Evolutionary conservation across 768 basidiomycete genomes (phyloP).

Genomic region (Suillus paluster): DNA sequence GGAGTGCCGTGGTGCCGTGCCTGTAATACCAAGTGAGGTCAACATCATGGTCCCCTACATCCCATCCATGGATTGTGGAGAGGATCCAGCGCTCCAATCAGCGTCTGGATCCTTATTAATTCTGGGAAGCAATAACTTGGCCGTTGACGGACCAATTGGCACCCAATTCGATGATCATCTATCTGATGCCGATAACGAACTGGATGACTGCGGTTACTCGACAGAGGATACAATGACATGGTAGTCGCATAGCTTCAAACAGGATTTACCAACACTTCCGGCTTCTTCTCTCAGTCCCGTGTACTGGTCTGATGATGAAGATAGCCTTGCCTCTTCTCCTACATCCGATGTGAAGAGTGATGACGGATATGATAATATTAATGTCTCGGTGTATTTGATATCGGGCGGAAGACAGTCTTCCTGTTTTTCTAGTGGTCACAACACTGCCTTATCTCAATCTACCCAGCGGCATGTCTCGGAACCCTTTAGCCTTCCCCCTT

Average conservation of each 20-base stretch:
- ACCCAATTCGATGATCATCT: not conserved
- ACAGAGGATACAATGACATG: slow-evolving; percentile 23
- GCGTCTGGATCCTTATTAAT: slow-evolving; percentile 19
- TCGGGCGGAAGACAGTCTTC: not conserved
- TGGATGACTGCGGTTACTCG: slow-evolving; percentile 24
- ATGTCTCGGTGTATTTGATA: not conserved
- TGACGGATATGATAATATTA: slow-evolving; percentile 18
- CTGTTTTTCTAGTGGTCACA: not conserved
- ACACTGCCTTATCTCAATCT: slow-evolving; percentile 7
- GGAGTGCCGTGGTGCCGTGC: slow-evolving; percentile 24
- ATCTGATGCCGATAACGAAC: slow-evolving; percentile 10
- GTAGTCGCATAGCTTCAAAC: not conserved
- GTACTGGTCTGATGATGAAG: slow-evolving; percentile 15
- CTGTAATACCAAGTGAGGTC: slow-evolving; percentile 29
- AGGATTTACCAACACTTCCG: slow-evolving; percentile 1
- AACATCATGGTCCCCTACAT: slow-evolving; percentile 30
- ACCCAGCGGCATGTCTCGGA: slow-evolving; percentile 12
- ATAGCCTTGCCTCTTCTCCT: slow-evolving; percentile 20
- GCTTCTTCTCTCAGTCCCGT: slow-evolving; percentile 5
- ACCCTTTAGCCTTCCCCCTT: slow-evolving; percentile 22
- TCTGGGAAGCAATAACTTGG: slow-evolving; percentile 19
- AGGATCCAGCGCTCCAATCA: slow-evolving; percentile 18
- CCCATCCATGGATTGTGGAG: slow-evolving; percentile 26
- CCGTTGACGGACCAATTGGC: slow-evolving; percentile 1
- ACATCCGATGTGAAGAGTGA: slow-evolving; percentile 21